Base-by-base conservation (phyloP, 148 eudicot species). In the Fallopia convolvulus region DNA sequence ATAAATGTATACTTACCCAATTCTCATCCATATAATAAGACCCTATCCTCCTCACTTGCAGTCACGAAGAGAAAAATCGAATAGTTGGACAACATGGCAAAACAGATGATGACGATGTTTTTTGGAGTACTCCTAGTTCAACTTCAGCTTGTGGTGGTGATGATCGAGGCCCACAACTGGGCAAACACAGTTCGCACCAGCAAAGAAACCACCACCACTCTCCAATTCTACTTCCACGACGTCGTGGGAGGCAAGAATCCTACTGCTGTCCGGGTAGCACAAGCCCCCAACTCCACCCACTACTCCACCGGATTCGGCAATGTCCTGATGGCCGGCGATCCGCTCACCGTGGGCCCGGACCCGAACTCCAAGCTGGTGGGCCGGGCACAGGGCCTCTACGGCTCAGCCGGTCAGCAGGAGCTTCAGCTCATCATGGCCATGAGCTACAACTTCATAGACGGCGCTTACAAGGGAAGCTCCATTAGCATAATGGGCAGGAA, bases 191-290 rank as follows among this genome's bases (percentile, higher is more conserved):
- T 81, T 3, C 44, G 46, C 13, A n/a, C 72, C 2, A 82, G 78
- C 8, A 75, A 32, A 0, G 75, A 82, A 52, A 55, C 48, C 8
- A 79, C 83, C 8, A 87, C 88, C 49, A 78, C 80, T 30, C 88
- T 90, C 23, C 85, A 83, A 58, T 88, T 90, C 87, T 88, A 85
- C 79, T 87, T 88, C 72, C 94, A 90, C 74, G 94, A 87, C 85
- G 80, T 79, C 47, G 47, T 82, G 49, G 74, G 86, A 65, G 90
- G 90, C 15, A 80, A 78, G 61, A 61, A 58, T 33, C 84, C 91
- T 32, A 78, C 87, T 4, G 88, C 88, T 8, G 78, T 88, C 33
- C 68, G 40, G 70, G 77, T 85, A n/a, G 83, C 88, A 6, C 32
- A 32, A 8, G 11, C 49, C 87, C 21, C 20, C 79, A 11, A 74